Base-by-base conservation (phyloP, 2,329 filamentous ascomycete species). In the Aureobasidium namibiae region DNA sequence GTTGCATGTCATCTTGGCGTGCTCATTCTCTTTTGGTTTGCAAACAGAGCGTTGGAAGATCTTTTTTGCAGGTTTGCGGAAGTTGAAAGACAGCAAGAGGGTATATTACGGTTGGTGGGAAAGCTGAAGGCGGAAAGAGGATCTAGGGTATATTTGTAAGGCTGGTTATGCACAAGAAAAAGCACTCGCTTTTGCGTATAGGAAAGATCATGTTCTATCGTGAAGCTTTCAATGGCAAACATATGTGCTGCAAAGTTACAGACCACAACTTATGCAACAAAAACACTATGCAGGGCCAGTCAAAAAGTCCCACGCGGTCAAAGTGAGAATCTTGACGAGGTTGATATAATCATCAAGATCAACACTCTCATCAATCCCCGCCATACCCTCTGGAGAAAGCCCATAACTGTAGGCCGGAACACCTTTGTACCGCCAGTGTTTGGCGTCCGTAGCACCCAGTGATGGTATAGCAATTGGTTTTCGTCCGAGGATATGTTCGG, bases 371-470 rank as follows among this genome's bases (percentile, higher is more conserved):
- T 70, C 49, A 29, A 60, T 61, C 29, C 64, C 65, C 9, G 65
- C 68, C 68, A 63, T 71, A 1, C 66, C 67, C 14, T 64, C 63
- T n/a, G 70, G 69, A 39, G 65, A 66, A 8, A 65, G 65, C 1
- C 73, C 71, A 62, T 70, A 73, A 1, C 72, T 67, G 63, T 74
- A 76, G 2, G 71, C 72, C 0, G 72, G 73, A 4, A 75, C 63
- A 1, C 66, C 67, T 9, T 64, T 64, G 61, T 74, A 72, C 16
- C 74, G 64, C 60, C 71, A 76, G 61, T 73, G 71, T 61, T 77
- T 75, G 54, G 71, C 74, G 50, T 75, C 72, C 1, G 74, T 76
- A 1, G 72, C 73, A 11, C 73, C 73, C 36, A 76, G 63, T 9
- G 66, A 69, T 4, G 72, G 71, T 38, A 75, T 72, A 0, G 69